Conservation (phyloP, 169 alveolate species). For the Babesia ovis region DNA sequence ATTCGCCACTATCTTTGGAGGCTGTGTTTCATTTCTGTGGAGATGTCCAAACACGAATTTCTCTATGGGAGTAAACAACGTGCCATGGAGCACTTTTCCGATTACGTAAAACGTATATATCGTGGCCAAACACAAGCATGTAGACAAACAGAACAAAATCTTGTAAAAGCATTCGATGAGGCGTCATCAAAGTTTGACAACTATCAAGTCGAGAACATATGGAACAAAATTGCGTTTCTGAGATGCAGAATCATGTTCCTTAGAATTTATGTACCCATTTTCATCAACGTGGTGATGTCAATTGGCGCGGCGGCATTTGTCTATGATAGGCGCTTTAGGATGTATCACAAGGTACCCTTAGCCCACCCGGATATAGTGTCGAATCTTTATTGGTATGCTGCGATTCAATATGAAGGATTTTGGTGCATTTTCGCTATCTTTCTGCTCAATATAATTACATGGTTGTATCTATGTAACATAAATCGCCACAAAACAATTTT, state of each 20-base stretch:
- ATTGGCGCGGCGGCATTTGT: conserved; percentile 27
- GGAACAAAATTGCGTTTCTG: conserved; percentile 19
- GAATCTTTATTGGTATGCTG: conserved; percentile 63
- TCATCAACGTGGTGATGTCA: conserved; percentile 33
- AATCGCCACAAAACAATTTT: conserved; percentile 34
- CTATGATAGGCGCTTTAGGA: conserved; percentile 41
- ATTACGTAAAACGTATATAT: conserved; percentile 21
- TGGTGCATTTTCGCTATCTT: conserved; percentile 50
- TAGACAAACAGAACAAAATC: conserved; percentile 12
- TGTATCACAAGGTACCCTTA: conserved; percentile 60
- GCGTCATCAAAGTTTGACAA: conserved; percentile 47
- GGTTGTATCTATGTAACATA: conserved; percentile 40
- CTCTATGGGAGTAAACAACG: conserved; percentile 34
- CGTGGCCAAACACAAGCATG: conserved; percentile 15
- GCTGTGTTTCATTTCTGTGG: conserved; percentile 43
- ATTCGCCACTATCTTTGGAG: conserved; percentile 37
- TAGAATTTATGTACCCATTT: conserved; percentile 42
- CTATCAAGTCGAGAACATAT: conserved; percentile 23
- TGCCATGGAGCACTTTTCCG: conserved; percentile 42
- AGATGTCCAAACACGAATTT: conserved; percentile 28
- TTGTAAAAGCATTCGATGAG: conserved; percentile 45
- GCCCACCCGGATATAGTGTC: conserved; percentile 58
- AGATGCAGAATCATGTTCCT: conserved; percentile 24
- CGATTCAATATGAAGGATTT: conserved; percentile 65
- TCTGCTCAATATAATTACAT: conserved; percentile 41